Evolutionary conservation across 352 stramenopile species (phyloP), one percentile per base, ranked within the genome.

Genomic region (Phytophthora palmivora): DNA sequence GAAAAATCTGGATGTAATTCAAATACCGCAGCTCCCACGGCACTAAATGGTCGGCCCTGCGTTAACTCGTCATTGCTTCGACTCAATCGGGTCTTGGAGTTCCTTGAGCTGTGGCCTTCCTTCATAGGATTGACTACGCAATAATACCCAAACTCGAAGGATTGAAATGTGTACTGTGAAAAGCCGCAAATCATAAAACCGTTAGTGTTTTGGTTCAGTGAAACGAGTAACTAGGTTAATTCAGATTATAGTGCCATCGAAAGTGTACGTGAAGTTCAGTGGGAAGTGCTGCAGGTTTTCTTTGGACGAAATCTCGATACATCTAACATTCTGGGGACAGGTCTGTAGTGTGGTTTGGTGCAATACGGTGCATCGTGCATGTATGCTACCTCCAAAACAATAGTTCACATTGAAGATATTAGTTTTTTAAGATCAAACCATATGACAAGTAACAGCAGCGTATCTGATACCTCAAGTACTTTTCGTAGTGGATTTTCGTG

Each of bases 21-120:
- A 56, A 28, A 37, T 72, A 18, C 10, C 74, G 60, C 38, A 63
- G 46, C 49, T 5, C 69, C 69, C 58, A 77, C 68, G 30, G 70
- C 72, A 7, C 72, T 82, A 54, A 87, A 78, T 0, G 78, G 78
- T 15, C 74, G 69, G 53, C 12, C 19, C 3, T 24, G 28, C 6
- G 24, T 11, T 21, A 32, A n/a, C n/a, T 4, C 43, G 41, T 54
- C 32, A 30, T 47, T 38, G 16, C 15, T 43, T 41, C 36, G 36
- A 15, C 32, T 53, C 12, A 14, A 28, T 19, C 34, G 33, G 5
- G 32, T 32, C 33, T 49, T 38, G 48, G 18, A 21, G 14, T 44
- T 63, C 60, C 45, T 50, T 5, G 26, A 19, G 19, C 18, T 44
- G 15, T 21, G 16, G 30, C n/a, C 33, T 46, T 55, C 57, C 48